Base-by-base conservation (phyloP, 164 flowering plant genomes). In the Piper longum region DNA sequence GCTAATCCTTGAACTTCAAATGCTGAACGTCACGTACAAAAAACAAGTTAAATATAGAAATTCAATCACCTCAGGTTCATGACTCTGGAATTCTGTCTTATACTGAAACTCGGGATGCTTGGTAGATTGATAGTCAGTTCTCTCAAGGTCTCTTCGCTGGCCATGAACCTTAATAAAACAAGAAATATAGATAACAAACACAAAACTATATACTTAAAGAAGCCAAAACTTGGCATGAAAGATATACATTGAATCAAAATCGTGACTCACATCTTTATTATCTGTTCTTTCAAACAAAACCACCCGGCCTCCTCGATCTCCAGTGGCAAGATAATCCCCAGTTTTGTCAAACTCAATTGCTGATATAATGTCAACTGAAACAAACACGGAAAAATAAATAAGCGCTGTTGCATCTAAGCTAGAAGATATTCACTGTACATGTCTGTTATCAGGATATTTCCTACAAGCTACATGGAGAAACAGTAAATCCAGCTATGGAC, bases 51-150 rank as follows among this genome's bases (percentile, higher is more conserved):
- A 61, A 39, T 60, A 8, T 60, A 36, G 4, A 62, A 26, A 52
- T 12, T n/a, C 41, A 57, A 57, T 26, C 42, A 86, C 96, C 92
- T 88, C 96, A 56, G 96, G 96, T 70, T 88, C 96, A 68, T 88
- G 96, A 70, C 96, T 88, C 75, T 88, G 96, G 67, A 88, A 86
- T 67, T 88, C 96, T 36, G 96, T 88, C 75, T 88, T 86, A 66
- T 88, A 88, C 19, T 87, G 88, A 58, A 85, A 88, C 67, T 88
- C 96, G 18, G 96, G 92, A 72, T 85, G 92, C 77, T 82, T 78
- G 61, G 67, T 70, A 18, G 75, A 64, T 43, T 79, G 64, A 65
- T 75, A 77, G 69, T 85, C 96, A 68, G 68, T 71, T 44, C 75
- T 79, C 78, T 88, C 96, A 64, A 81, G 70, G 77, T 86, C 90